Evolutionary conservation across 2,329 filamentous ascomycete genomes (phyloP), one percentile per base, ranked within the genome.

Genomic region (Xylariaceae sp.): DNA sequence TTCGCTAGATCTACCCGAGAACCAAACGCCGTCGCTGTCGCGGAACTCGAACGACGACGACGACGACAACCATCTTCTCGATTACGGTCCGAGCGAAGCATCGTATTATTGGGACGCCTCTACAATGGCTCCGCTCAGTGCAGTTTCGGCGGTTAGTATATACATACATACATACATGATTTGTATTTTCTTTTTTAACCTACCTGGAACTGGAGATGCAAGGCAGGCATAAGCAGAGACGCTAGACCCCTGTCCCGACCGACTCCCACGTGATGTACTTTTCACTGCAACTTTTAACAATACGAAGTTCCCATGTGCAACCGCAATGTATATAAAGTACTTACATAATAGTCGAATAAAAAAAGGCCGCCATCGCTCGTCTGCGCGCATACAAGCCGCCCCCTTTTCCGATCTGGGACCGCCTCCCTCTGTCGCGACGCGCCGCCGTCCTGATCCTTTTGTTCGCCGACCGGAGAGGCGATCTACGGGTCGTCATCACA

Each of bases 401-500:
- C 2, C 63, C 74, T 2, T 81, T 81, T 51, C 67, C 78, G 9
- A 58, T 74, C 41, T 83, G 80, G 79, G 73, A 81, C 54, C 63
- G 63, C 14, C 67, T 83, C 18, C 78, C 79, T 2, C 63, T 73
- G 11, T 76, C 69, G 48, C 77, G 86, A 46, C 79, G 88, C 50
- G 90, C 90, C 11, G 89, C 90, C 16, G 90, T 97, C 28, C 67
- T 97, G 38, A 74, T 97, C 34, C 73, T 97, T 36, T 74, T 97
- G 2, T 96, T 92, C 59, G 87, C 88, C 24, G 90, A 96, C 62
- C 74, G 76, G 30, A 70, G 74, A 46, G 90, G 90, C 28, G 85
- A 94, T 50, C 67, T 97, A 43, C 76, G 78, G 13, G 77, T 83
- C 35, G 80, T 84, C 21, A 71, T 84, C 43, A 84, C 80, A 12